Percentiles rank a stretch among this genome's conserved stretches.
Conservation (phyloP, 2,329 filamentous ascomycete species). For the Shiraia bambusicola region DNA sequence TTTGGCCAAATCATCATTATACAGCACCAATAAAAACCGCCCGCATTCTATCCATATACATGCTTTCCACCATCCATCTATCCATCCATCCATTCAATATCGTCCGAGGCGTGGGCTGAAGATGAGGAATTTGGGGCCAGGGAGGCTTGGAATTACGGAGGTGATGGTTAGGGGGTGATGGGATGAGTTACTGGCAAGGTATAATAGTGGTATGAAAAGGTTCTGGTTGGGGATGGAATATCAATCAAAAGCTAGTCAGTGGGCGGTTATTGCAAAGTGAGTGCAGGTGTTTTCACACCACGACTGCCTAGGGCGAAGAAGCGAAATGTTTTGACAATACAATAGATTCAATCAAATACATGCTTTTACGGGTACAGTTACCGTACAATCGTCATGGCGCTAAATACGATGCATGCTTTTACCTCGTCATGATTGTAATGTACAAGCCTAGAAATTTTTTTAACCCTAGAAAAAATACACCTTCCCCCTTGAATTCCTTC, state of each 20-base stretch:
- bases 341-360: constrained; percentile 1
- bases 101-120: no score
- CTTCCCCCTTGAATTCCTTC: not conserved
- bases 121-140: no score
- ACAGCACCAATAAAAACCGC: no score
- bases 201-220: constrained; percentile 19
- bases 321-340: no score
- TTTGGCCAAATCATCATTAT: no score
- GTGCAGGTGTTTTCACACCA: no score
- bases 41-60: no score
- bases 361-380: constrained; percentile 2
- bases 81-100: no score
- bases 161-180: constrained; percentile 32
- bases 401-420: constrained; percentile 2
- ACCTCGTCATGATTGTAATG: not conserved
- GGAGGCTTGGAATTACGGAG: constrained; percentile 26
- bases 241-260: constrained; percentile 34
- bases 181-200: constrained; percentile 26
- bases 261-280: constrained; percentile 26
- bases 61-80: no score
- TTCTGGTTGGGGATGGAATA: constrained; percentile 26
- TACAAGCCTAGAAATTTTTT: not conserved
- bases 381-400: constrained; percentile 1
- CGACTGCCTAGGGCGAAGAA: no score
- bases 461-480: constrained; percentile 1